Conservation (phyloP, 2,329 filamentous ascomycete species). For the Aplosporella prunicola region DNA sequence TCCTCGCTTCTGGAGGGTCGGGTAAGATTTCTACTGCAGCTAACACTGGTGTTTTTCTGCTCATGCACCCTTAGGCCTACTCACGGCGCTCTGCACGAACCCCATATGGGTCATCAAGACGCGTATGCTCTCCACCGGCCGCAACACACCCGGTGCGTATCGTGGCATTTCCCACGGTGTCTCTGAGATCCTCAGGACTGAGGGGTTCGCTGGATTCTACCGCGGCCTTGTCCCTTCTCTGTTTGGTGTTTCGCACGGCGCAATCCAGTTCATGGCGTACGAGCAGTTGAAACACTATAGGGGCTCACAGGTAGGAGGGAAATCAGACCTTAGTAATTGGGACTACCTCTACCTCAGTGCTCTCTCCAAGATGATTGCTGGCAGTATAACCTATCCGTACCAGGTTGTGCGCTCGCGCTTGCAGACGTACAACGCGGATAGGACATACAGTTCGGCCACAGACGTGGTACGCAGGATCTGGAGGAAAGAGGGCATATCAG, state of each 20-base stretch:
- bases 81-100: conserved; percentile 79
- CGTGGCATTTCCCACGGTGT: conserved; percentile 64
- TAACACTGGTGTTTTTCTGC: not conserved
- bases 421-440: conserved; percentile 78
- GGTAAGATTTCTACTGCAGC: conserved; percentile 28
- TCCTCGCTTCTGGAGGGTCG: conserved; percentile 59
- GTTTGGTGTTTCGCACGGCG: conserved; percentile 82
- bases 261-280: conserved; percentile 93
- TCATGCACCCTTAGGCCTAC: conserved; percentile 45
- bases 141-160: conserved; percentile 67
- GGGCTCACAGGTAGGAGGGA: conserved; percentile 25
- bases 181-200: conserved; percentile 53
- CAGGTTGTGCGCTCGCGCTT: conserved; percentile 82
- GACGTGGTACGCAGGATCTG: conserved; percentile 70
- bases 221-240: conserved; percentile 74
- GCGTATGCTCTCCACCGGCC: conserved; percentile 83
- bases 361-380: conserved; percentile 75
- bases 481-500: conserved; percentile 65
- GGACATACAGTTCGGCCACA: conserved; percentile 59
- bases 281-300: conserved; percentile 62
- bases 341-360: conserved; percentile 77
- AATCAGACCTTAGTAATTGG: conserved; percentile 49
- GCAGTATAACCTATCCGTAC: conserved; percentile 87
- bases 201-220: conserved; percentile 77
- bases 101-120: conserved; percentile 98